Evolutionary conservation across 768 basidiomycete genomes (phyloP).

Genomic region (Paxillus ammoniavirescens): DNA sequence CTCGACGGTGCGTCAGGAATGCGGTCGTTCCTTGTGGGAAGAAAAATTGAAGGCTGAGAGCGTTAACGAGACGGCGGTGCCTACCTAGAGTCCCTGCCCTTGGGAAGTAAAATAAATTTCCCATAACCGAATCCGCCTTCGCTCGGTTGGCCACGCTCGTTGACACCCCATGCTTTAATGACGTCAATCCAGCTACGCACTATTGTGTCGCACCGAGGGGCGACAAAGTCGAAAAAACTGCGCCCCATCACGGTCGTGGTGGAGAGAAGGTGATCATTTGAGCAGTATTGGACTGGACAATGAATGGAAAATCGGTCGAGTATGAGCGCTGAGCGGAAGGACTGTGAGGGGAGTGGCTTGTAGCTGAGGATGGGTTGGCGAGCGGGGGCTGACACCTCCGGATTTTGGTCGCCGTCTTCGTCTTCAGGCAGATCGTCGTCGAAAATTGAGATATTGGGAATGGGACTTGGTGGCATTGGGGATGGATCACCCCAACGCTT

Average conservation of each 20-base stretch:
- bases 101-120: slow-evolving; percentile 54
- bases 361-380: slow-evolving; percentile 43
- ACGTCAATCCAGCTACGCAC: slow-evolving; percentile 75
- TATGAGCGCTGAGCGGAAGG: slow-evolving; percentile 75
- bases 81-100: slow-evolving; percentile 61
- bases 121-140: slow-evolving; percentile 86
- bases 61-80: not conserved
- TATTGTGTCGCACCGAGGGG: slow-evolving; percentile 56
- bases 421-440: slow-evolving; percentile 3
- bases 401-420: slow-evolving; percentile 10
- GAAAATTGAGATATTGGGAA: slow-evolving; percentile 26
- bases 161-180: slow-evolving; percentile 82
- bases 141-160: slow-evolving; percentile 78
- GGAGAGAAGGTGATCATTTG: slow-evolving; percentile 67
- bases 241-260: slow-evolving; percentile 60
- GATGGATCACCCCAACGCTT: slow-evolving; percentile 72
- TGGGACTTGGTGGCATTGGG: slow-evolving; percentile 55
- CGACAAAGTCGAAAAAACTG: slow-evolving; percentile 76
- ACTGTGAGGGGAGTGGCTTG: slow-evolving; percentile 65
- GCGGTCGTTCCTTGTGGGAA: slow-evolving; percentile 25
- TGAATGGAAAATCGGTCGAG: slow-evolving; percentile 71
- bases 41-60: not conserved
- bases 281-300: slow-evolving; percentile 68
- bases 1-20: slow-evolving; percentile 26
- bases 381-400: not conserved